Evolutionary conservation across 1,284 basidiomycete genomes (phyloP), one percentile per base, ranked within the genome.

Genomic region (Leccinum pallidistipes): DNA sequence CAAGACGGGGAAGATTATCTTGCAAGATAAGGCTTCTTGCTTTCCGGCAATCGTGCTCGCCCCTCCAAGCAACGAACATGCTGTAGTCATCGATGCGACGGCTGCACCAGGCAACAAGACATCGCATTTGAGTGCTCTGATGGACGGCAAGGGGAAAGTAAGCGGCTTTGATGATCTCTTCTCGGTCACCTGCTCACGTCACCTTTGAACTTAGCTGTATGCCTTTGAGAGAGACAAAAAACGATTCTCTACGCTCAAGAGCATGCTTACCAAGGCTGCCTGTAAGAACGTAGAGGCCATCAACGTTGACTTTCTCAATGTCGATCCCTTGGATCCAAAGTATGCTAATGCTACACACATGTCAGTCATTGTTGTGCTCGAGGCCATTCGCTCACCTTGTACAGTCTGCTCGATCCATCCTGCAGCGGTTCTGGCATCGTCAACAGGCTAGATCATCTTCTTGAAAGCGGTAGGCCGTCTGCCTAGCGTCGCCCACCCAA

Each of bases 21-120:
- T 98, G 9, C 97, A 99, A 76, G 97, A 99, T 77, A 97, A 98
- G 74, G 97, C 97, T 12, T 95, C 92, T 54, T 99, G 97, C 77
- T 95, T 99, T 74, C 95, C 97, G 9, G 95, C 97, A 0, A 81
- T 87, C 59, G 85, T 98, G 5, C 83, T 98, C 34, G 76, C 81
- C 52, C 86, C 91, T 59, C 87, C 88, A 16, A 73, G 69, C 36
- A 79, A 82, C 51, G 66, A 69, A 6, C 71, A 79, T 40, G 74
- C 77, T 50, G 77, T 85, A 18, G 93, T 95, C 38, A 90, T 99
- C 55, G 97, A 99, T 75, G 96, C 94, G 5, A 99, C 96, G 31
- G 91, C 96, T 50, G 97, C 97, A 0, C 97, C 97, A 0, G 97
- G 97, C 0, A 99, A 99, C 78, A 99, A 99, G 79, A 99, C 97